Conservation (phyloP, 2,329 filamentous ascomycete genomes). For the Pyrenophora teres region DNA sequence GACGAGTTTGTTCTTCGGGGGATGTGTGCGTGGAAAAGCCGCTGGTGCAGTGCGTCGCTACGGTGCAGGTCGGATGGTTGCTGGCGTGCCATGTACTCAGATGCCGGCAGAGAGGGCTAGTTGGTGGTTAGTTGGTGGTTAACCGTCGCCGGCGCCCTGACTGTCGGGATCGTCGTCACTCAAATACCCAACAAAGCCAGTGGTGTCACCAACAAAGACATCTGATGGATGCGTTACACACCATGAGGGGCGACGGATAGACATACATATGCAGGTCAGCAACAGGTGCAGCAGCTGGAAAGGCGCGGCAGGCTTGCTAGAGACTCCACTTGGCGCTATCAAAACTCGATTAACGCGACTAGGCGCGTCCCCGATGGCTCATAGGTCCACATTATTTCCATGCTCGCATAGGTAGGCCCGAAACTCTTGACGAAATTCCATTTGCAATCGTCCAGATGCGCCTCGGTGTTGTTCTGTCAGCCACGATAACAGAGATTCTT, state of each 20-base stretch:
- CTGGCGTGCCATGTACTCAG: neutral
- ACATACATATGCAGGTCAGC: slow-evolving; percentile 7
- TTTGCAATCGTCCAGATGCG: slow-evolving; percentile 15
- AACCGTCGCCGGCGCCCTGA: neutral
- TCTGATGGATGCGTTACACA: slow-evolving; percentile 2
- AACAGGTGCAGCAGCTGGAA: slow-evolving; percentile 3
- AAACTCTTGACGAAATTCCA: slow-evolving; percentile 10
- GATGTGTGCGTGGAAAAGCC: neutral
- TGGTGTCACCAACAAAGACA: slow-evolving; percentile 1
- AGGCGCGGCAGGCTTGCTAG: neutral
- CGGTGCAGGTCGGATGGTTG: neutral
- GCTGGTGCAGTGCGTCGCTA: slow-evolving; percentile 2
- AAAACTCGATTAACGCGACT: slow-evolving; percentile 15
- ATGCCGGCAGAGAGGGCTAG: neutral
- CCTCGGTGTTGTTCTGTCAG: slow-evolving; percentile 2
- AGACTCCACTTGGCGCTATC: slow-evolving; percentile 10
- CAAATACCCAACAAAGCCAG: neutral
- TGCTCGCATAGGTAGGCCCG: no score
- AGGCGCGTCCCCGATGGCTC: slow-evolving; percentile 5
- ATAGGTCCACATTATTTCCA: slow-evolving; percentile 7
- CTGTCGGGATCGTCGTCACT: neutral
- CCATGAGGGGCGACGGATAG: slow-evolving; percentile 2
- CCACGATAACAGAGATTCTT: slow-evolving; percentile 16
- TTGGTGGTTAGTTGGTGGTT: no score
- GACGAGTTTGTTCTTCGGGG: slow-evolving; percentile 10